Evolutionary conservation across 1,284 basidiomycete genomes (phyloP), one percentile per base, ranked within the genome.

Genomic region (Taiwanofungus camphoratus): DNA sequence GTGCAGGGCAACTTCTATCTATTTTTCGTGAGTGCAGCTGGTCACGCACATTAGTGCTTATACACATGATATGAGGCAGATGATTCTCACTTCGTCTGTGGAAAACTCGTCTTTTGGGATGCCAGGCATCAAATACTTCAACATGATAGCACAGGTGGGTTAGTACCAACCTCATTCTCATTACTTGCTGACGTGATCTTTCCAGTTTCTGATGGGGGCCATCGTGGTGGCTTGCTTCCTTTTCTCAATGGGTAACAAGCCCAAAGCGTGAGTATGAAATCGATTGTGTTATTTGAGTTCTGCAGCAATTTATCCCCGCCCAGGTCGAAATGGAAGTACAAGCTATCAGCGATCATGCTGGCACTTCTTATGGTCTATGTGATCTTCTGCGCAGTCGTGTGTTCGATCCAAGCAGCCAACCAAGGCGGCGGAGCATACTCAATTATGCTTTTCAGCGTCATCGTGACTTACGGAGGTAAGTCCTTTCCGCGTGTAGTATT

Each of bases 191-290:
- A 29, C 26, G 26, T 29, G 26, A 2, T 16, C 1, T 12, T n/a
- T 20, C 24, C 63, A 97, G 83, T 97, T 93, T 61, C 66, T 84
- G 23, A 87, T 96, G 72, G 77, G 84, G 3, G 89, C 87, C 2
- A 77, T 92, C 27, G 76, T 97, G 13, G 76, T 94, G 13, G 84
- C 88, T 0, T 89, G 85, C 55, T 97, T 99, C 72, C 73, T 98
- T 15, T 89, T 99, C 62, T 89, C 92, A 0, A 94, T 99, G 88
- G 95, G 96, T 4, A 99, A 98, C 63, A 84, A 92, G 50, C 95
- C 95, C 1, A 80, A 84, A 65, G 86, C 90, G 78, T 90, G 59
- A 52, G 80, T 62, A 41, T 7, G 31, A 20, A 4, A 2, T 26
- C 19, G 12, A 16, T 5, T 19, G 16, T 26, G 16, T 13, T 8